Evolutionary conservation across 1,139 yeast genomes (phyloP), one percentile per base, ranked within the genome.

Genomic region (Suhomyces chickasaworum): DNA sequence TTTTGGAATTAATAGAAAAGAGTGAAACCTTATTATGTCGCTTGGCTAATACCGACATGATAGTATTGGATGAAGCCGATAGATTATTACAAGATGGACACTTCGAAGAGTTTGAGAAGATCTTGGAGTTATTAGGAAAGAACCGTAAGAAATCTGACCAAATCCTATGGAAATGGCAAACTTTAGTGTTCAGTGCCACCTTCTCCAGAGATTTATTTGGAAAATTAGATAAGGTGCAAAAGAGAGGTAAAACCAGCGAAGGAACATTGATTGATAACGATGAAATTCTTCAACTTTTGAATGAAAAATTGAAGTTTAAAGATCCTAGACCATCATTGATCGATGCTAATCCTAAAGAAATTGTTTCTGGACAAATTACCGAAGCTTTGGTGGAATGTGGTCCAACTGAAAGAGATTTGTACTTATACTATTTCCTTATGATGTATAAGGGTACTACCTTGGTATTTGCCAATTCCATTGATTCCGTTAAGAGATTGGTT

Each of bases 31-130:
- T 83, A 32, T 74, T 83, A 7, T 68, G 72, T 21, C 73, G 83
- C 58, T 71, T 90, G 53, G 78, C 86, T 13, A 70, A 80, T 21
- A 75, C 89, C 9, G 89, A 88, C 47, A 76, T 83, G 5, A 62
- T 93, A 8, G 96, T 91, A 0, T 74, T 91, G 36, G 99, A 95
- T 71, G 99, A 95, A 66, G 99, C 99, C n/a, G 99, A 93, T 69
- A 76, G 99, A 64, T 73, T 93, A 53, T 75, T 95, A 46, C 97
- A 93, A 67, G 96, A 91, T 59, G 98, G 99, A 2, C 98, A 91
- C 68, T 93, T 93, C 61, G 95, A 89, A 48, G 99, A 95, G 63
- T 80, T 95, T 56, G 95, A 86, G 55, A 85, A 87, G 59, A 86
- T 89, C 42, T 69, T 93, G 49, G 89, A 86, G 47, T 59, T 82